Conservation (phyloP, 805 yeast species). For the Danielia oregonensis region DNA sequence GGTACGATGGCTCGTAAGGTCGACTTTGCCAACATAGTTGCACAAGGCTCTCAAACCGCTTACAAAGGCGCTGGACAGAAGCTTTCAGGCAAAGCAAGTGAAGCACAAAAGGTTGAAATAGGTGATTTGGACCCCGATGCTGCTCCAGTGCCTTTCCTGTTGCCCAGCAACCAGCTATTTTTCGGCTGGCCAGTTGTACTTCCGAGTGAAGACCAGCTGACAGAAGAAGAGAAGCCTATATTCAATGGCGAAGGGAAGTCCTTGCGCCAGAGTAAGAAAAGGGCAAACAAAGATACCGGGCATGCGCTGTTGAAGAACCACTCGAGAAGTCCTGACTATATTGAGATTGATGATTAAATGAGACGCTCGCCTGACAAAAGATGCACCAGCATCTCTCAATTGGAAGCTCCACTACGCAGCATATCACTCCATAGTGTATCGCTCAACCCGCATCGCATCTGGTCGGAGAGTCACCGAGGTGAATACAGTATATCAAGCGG, state of each 20-base stretch:
- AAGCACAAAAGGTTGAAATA: conserved; percentile 25
- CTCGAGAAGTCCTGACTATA: conserved; percentile 71
- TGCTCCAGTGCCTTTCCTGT: conserved; percentile 63
- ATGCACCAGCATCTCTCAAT: too few species aligned
- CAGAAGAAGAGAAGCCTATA: conserved; percentile 20
- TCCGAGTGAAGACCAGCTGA: conserved; percentile 30
- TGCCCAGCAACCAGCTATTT: conserved; percentile 85
- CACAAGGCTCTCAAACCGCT: conserved; percentile 25
- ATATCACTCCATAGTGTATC: too few species aligned
- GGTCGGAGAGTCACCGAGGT: too few species aligned
- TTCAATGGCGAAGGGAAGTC: conserved; percentile 74
- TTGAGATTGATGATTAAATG: conserved; percentile 58
- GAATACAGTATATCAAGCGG: too few species aligned
- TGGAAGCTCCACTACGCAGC: too few species aligned
- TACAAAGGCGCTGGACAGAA: conserved; percentile 68
- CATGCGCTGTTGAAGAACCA: conserved; percentile 60
- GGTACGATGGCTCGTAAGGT: conserved; percentile 79
- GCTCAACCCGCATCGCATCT: too few species aligned
- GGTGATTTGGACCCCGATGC: conserved; percentile 51
- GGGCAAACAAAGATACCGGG: conserved; percentile 50
- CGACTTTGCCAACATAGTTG: conserved; percentile 58
- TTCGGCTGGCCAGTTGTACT: conserved; percentile 83
- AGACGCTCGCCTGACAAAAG: too few species aligned
- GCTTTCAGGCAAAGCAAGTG: conserved; percentile 54
- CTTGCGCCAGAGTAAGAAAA: conserved; percentile 64